Evolutionary conservation across 768 basidiomycete species (phyloP).

Genomic region (Leucocoprinus birnbaumii): DNA sequence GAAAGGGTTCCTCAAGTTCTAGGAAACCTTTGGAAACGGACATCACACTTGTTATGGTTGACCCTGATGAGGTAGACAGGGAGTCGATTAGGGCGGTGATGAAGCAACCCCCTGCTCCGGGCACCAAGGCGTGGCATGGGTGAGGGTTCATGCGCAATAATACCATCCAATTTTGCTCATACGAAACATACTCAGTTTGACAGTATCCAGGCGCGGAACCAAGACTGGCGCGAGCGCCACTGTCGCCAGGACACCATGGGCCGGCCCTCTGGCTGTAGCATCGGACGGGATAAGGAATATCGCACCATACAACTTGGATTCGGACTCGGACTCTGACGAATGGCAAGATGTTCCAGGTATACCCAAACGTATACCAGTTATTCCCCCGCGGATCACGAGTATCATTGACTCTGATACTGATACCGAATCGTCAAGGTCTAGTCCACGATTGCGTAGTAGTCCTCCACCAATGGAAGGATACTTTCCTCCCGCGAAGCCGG

Average conservation of each 20-base stretch:
- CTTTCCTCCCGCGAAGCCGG: neutral
- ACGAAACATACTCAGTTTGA: constrained; percentile 16
- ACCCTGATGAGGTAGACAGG: constrained; percentile 25
- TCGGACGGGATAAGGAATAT: constrained; percentile 17
- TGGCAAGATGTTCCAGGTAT: constrained; percentile 26
- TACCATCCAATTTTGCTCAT: neutral
- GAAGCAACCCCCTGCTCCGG: neutral
- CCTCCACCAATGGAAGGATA: neutral
- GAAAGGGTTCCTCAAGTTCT: constrained; percentile 13
- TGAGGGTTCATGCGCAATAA: constrained; percentile 18
- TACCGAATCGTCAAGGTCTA: neutral
- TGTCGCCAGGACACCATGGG: constrained; percentile 35
- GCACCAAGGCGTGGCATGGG: constrained; percentile 38
- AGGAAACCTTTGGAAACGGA: constrained; percentile 18
- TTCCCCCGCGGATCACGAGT: neutral
- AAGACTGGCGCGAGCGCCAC: constrained; percentile 13
- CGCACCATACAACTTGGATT: constrained; percentile 18
- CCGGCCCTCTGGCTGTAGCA: constrained; percentile 35
- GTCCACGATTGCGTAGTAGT: neutral
- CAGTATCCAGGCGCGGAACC: constrained; percentile 25
- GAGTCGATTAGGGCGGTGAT: neutral
- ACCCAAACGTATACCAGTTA: neutral
- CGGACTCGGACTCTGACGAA: constrained; percentile 22
- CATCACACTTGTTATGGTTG: constrained; percentile 37
- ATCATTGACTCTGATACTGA: neutral